Evolutionary conservation across 129 eudicot genomes (phyloP).

Genomic region (Centaurea solstitialis): DNA sequence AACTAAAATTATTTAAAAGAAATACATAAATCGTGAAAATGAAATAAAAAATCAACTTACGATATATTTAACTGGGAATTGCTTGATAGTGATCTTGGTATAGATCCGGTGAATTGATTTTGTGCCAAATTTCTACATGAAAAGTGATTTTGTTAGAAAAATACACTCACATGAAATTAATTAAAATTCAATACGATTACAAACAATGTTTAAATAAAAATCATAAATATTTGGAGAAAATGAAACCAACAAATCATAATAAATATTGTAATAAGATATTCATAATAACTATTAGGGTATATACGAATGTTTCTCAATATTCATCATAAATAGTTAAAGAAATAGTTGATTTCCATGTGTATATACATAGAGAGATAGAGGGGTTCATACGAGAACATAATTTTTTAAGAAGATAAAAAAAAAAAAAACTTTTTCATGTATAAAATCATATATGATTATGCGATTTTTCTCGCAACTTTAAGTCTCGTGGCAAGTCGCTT

Average conservation of each 20-base stretch:
- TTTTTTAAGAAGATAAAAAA: too few relatives aligned
- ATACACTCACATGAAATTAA: background rate
- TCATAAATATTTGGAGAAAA: too few relatives aligned
- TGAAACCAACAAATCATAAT: too few relatives aligned
- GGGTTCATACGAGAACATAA: too few relatives aligned
- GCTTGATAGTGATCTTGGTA: conserved; percentile 54
- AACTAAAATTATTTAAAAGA: background rate
- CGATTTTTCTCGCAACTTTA: too few relatives aligned
- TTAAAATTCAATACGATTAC: background rate
- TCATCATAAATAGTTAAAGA: too few relatives aligned
- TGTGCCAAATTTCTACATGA: conserved; percentile 54
- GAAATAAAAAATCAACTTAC: conserved; percentile 32
- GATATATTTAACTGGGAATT: conserved; percentile 41
- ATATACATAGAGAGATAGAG: too few relatives aligned
- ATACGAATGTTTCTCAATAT: too few relatives aligned
- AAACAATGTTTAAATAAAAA: background rate
- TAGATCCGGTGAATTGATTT: conserved; percentile 56
- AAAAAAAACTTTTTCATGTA: too few relatives aligned
- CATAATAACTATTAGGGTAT: too few relatives aligned
- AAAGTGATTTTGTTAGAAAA: background rate
- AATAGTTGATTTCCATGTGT: background rate
- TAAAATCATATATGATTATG: too few relatives aligned
- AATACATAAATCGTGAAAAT: background rate
- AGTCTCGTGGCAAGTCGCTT: too few relatives aligned
- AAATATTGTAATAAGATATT: background rate